phyloP scores from a whole-genome alignment of 805 yeast species.

The Phaffomyces thermotolerans region DNA sequence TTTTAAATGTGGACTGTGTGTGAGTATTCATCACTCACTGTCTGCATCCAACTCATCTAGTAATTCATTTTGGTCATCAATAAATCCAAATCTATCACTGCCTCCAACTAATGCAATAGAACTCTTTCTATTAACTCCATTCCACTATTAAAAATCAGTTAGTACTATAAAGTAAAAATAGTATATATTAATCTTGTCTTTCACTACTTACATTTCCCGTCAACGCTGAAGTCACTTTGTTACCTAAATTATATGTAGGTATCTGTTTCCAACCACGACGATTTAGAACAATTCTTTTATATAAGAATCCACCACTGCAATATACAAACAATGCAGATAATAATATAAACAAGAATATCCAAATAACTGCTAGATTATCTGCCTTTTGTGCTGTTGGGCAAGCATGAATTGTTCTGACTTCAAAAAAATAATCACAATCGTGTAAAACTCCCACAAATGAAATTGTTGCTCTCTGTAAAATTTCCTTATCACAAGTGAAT shows the following conservation, averaged over 20 bases:
- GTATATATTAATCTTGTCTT: background rate
- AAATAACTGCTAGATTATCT: slow-evolving; percentile 56
- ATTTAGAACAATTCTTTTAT: slow-evolving; percentile 28
- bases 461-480: slow-evolving; percentile 54
- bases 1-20: background rate
- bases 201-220: slow-evolving; percentile 22
- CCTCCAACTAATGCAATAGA: slow-evolving; percentile 17
- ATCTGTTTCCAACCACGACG: slow-evolving; percentile 30
- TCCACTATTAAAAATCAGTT: slow-evolving; percentile 13
- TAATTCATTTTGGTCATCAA: slow-evolving; percentile 34
- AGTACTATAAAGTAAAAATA: slow-evolving; percentile 4
- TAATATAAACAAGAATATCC: slow-evolving; percentile 53
- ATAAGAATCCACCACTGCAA: slow-evolving; percentile 35
- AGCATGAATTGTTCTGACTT: slow-evolving; percentile 77
- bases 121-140: slow-evolving; percentile 4
- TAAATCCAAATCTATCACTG: slow-evolving; percentile 28
- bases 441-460: slow-evolving; percentile 64
- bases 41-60: slow-evolving; percentile 32
- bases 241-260: slow-evolving; percentile 23
- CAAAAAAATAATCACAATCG: slow-evolving; percentile 79
- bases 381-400: slow-evolving; percentile 72
- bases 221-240: slow-evolving; percentile 20
- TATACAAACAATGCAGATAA: slow-evolving; percentile 35
- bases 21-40: slow-evolving; percentile 10
- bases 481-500: slow-evolving; percentile 74